Base-by-base conservation (phyloP, 2,329 filamentous ascomycete genomes). In the Zasmidium citrigriseum region DNA sequence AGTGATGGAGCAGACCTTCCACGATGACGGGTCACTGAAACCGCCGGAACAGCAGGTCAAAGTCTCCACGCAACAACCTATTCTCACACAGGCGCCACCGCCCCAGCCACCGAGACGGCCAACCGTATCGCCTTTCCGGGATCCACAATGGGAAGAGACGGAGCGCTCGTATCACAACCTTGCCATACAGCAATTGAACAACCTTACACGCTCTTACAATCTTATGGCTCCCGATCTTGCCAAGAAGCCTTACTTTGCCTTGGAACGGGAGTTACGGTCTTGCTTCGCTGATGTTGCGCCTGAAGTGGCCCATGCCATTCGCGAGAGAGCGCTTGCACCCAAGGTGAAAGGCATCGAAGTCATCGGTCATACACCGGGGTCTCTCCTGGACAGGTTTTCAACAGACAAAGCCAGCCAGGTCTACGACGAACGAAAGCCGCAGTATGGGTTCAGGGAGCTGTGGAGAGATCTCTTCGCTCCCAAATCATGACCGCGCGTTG, bases 221-320 rank as follows among this genome's bases (percentile, higher is more conserved):
- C 84, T 98, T 2, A 93, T 96, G 86, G 93, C 95, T 0, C 95
- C 95, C 0, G 88, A 91, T 55, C 82, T 96, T 1, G 93, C 93
- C 2, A 96, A 95, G 76, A 96, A 96, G 74, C 91, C 93, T 0
- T 98, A 98, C 74, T 92, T 91, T 70, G 87, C 82, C 1, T 84
- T 98, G 7, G 85, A 92, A 46, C 86, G 93, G 50, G 95, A 99
- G 75, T 81, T 98, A 16, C 82, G 82, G 25, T 81, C 84, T 2
- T 97, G 93, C 72, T 98, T 87, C 70, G 89, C 91, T 0, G 93
- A 96, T 60, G 88, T 96, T 1, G 93, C 93, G 5, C 91, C 91
- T 0, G 78, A 82, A 48, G 75, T 98, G 3, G 85, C 91, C 0
- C 80, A 82, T 1, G 87, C 87, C 61, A 95, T 98, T 60, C 82